These are phyloP conservation scores for Astraeus odoratus DNA, from an alignment of 768 basidiomycete species.

Conservation along the genomic window DNA sequence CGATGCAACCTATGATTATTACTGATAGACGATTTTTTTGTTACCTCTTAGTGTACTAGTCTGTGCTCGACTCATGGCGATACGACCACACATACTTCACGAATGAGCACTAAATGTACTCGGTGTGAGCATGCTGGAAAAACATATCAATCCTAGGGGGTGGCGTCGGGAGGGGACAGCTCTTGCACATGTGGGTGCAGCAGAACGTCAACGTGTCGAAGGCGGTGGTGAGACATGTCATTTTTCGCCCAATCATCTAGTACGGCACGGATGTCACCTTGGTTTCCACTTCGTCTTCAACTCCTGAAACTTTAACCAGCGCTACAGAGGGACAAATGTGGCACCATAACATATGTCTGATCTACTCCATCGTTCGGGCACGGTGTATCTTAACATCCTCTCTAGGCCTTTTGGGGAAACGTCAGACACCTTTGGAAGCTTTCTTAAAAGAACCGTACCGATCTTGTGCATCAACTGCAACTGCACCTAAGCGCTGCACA, in stretches of 20 bases:
- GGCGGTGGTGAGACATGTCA: too few species aligned
- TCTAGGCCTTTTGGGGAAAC: constrained; percentile 31
- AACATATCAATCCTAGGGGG: too few species aligned
- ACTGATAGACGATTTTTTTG: neutral
- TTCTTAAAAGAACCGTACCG: constrained; percentile 40
- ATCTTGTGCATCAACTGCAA: constrained; percentile 84
- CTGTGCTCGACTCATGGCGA: neutral
- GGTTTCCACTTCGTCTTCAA: too few species aligned
- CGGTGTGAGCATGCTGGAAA: too few species aligned
- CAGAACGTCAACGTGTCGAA: too few species aligned
- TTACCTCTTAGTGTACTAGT: neutral
- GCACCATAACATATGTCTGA: neutral
- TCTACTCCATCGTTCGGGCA: constrained; percentile 31
- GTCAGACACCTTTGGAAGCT: constrained; percentile 24
- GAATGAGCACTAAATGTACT: too few species aligned
- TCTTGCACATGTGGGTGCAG: too few species aligned
- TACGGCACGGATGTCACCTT: too few species aligned
- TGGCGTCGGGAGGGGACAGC: too few species aligned
- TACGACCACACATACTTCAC: neutral
- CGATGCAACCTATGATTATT: neutral
- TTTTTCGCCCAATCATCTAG: too few species aligned
- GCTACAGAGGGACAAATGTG: neutral
- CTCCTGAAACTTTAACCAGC: neutral
- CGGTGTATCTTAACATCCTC: constrained; percentile 93
- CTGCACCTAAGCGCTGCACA: constrained; percentile 84